Base-by-base conservation (phyloP, 768 basidiomycete species). In the Russula abietina region DNA sequence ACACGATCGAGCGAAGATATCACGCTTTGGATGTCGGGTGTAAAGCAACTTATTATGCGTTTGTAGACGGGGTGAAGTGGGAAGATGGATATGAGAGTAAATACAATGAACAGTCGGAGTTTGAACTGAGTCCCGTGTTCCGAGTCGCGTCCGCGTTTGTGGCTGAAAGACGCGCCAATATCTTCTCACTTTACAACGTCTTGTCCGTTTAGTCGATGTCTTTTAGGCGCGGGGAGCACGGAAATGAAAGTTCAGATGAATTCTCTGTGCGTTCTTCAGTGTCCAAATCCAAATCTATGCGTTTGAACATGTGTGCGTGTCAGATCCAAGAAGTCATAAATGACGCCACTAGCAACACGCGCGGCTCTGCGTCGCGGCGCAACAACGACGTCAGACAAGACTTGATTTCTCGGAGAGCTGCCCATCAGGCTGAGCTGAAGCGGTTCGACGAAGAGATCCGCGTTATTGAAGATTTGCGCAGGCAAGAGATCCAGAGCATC, bases 41-140 rank as follows among this genome's bases (percentile, higher is more conserved):
- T 96, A 61, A 96, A 96, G 74, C 91, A 93, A 72, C 74, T 97
- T 67, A 89, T 96, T 70, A 77, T 85, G 78, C 80, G 83, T 68
- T 68, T 91, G 74, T 90, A 63, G 57, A n/a, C 7, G 22, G 39
- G 41, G 14, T 10, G 32, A 46, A 36, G 14, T 12, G n/a, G 30
- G 32, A n/a, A 39, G 38, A 39, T 39, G 38, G 38, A 39, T 16
- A 39, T 39, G 38, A 55, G 6, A 55, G 54, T 55, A 54, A 26
- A 2, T 41, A 24, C 9, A 7, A 10, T 28, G 9, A 17, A 28
- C 9, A 16, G 10, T 24, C n/a, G 19, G 33, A 36, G 52, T 36
- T 41, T 28, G 24, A 41, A 41, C 12, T 30, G 28, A 30, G 5
- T 5, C 28, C 28, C 28, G 28, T 30, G 28, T 2, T 30, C n/a